phyloP scores from a whole-genome alignment of 1,284 basidiomycete species.

The Phaffia rhodozyma region DNA sequence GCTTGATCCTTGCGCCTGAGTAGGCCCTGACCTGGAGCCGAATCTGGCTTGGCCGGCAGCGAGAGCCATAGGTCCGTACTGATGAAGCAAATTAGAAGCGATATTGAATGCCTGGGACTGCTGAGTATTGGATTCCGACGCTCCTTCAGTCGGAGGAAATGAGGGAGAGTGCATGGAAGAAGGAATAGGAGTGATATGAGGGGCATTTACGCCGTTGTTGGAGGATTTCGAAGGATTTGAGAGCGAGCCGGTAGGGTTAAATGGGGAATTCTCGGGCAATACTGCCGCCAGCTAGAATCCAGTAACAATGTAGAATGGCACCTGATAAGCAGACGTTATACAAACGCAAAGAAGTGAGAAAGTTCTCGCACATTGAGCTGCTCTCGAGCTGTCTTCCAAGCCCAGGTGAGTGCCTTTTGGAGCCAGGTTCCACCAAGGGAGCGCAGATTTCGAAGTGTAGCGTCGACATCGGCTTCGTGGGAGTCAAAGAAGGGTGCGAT shows the following conservation, averaged over 20 bases:
- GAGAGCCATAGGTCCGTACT: slow-evolving; percentile 9
- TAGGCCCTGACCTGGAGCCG: neutral
- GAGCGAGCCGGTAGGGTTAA: slow-evolving; percentile 1
- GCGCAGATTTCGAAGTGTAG: slow-evolving; percentile 18
- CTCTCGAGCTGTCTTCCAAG: slow-evolving; percentile 12
- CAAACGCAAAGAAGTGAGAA: neutral
- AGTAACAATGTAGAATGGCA: neutral
- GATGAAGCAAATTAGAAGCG: slow-evolving; percentile 4
- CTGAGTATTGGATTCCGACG: neutral
- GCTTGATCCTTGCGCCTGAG: neutral
- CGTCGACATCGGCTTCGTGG: slow-evolving; percentile 37
- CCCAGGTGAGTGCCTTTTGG: slow-evolving; percentile 2
- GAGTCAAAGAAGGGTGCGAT: slow-evolving; percentile 35
- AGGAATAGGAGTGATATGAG: neutral
- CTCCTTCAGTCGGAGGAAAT: neutral
- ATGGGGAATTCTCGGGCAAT: neutral
- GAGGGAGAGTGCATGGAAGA: slow-evolving; percentile 3
- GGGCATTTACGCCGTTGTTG: neutral
- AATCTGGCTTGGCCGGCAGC: slow-evolving; percentile 9
- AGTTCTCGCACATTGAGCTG: slow-evolving; percentile 11
- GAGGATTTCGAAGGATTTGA: neutral
- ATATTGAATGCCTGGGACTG: slow-evolving; percentile 6
- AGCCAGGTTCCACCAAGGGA: slow-evolving; percentile 8
- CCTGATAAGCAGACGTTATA: neutral
- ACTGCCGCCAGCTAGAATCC: neutral